A percentile compares a stretch with the other conserved stretches of the same genome.
These are phyloP conservation scores for Phytophthora nicotianae DNA, from an alignment of 352 stramenopile genomes.

Conservation along the genomic window DNA sequence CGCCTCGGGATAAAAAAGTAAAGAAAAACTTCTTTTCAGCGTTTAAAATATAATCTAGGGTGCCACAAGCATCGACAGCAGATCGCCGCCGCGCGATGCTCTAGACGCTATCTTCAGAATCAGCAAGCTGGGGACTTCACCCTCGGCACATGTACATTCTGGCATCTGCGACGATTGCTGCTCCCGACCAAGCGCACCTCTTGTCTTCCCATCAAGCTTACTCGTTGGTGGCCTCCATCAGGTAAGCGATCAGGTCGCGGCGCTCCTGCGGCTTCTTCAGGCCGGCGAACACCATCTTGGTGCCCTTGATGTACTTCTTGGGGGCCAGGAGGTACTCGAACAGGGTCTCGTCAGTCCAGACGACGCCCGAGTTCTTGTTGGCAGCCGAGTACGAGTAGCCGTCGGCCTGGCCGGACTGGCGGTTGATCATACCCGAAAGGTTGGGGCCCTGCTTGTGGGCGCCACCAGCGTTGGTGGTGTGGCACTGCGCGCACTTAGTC, in stretches of 20 bases:
- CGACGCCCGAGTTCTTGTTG: conserved; percentile 98
- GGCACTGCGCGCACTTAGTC: conserved; percentile 97
- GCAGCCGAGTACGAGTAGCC: conserved; percentile 98
- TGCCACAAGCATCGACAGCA: conserved; percentile 13
- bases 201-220: conserved; percentile 10
- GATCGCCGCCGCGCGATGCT: conserved; percentile 1
- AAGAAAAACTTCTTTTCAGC: conserved; percentile 26
- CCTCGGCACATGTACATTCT: conserved; percentile 14
- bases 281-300: conserved; percentile 99
- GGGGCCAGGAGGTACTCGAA: conserved; percentile 99
- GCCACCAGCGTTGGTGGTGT: conserved; percentile 89
- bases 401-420: conserved; percentile 95
- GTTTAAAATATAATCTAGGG: conserved; percentile 47
- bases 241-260: conserved; percentile 98
- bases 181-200: conserved; percentile 12
- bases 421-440: conserved; percentile 96
- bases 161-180: conserved; percentile 5
- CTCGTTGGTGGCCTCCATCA: conserved; percentile 86
- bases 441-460: conserved; percentile 99
- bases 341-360: conserved; percentile 97
- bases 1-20: conserved; percentile 7
- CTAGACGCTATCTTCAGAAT: background rate
- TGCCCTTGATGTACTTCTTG: conserved; percentile 99
- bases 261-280: conserved; percentile 98
- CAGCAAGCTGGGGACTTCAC: background rate